Base-by-base conservation (phyloP, 2,329 filamentous ascomycete genomes). In the Trichocomaceae sp. region DNA sequence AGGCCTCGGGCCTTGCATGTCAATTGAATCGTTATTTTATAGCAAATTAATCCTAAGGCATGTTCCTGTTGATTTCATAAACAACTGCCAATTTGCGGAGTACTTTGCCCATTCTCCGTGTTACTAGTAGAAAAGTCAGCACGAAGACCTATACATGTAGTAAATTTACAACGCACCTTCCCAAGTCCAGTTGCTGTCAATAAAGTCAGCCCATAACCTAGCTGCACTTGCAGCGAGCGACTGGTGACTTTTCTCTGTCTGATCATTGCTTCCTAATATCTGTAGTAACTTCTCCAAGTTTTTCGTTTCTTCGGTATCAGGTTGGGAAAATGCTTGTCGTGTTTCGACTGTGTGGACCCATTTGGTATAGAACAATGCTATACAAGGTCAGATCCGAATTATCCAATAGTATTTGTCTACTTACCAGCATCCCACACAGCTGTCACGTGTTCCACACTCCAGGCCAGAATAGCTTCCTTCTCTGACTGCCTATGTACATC, bases 391-490 rank as follows among this genome's bases (percentile, higher is more conserved):
- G 47, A 26, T 26, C 44, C 2, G 19, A 22, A 23, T 7, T 33
- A n/a, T 48, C 17, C 17, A 15, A 48, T 8, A 13, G 26, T 12
- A 31, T n/a, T 13, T 12, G 37, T 15, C 39, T 26, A 57, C 58
- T 63, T 60, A 65, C 63, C 59, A 33, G 58, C 57, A 37, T 69
- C 68, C 68, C 68, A 71, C 23, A 60, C 66, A 8, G 67, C 64
- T 45, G 69, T 59, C 15, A 68, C 66, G 53, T 69, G 66, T 55
- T 69, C 68, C 39, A 71, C 48, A 44, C 66, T 67, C 63, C 65
- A 69, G 7, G 58, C 63, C 19, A 69, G 61, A 31, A 66, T 64
- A 9, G 65, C 66, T 20, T 66, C 69, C 59, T 69, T 70, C 42
- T 62, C 60, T 13, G 66, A 54, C 3, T 69, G 59, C 47, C 63